Base-by-base conservation (phyloP, 495 filamentous ascomycete species). In the Tuber magnatum region DNA sequence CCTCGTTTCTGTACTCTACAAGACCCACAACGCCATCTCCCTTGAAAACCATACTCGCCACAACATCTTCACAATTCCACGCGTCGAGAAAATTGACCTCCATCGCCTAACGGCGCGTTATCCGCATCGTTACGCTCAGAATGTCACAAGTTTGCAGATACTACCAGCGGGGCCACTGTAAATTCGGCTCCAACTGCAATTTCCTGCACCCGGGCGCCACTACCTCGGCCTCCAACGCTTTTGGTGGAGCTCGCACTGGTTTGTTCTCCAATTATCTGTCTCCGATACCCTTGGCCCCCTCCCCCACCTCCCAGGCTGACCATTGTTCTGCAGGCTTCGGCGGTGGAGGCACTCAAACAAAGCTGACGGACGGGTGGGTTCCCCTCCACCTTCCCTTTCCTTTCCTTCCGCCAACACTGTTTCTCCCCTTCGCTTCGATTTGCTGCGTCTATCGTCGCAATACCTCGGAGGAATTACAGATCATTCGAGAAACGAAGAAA, bases 121-220 rank as follows among this genome's bases (percentile, higher is more conserved):
- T 20, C 14, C 32, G 5, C 14, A 65, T 65, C 28, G 14, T 20
- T 35, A 32, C 56, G 7, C 18, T 65, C 28, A 6, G 32, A 7
- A 89, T 89, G 88, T 76, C 81, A 41, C 73, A 79, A 28, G 83
- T 91, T 76, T 92, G 90, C 84, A 84, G 76, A 28, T 91, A 86
- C 81, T 92, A 85, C 77, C 87, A 86, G 75, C 85, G 85, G 81
- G 89, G 89, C 48, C 84, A 85, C 65, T 92, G 90, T 84, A 88
- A 83, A 78, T 90, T 84, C 74, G 90, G 90, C 20, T 70, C 46
- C 70, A 71, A 72, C 43, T 82, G 81, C 51, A 80, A 76, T 75
- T 85, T 70, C 65, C 41, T 76, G 20, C 81, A 82, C n/a, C 81
- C 81, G 7, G 74, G 74, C 9, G 78, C 77, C 43, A 71, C 42